Conservation (phyloP, 257 asterid species). For the Nicotiana otophora region DNA sequence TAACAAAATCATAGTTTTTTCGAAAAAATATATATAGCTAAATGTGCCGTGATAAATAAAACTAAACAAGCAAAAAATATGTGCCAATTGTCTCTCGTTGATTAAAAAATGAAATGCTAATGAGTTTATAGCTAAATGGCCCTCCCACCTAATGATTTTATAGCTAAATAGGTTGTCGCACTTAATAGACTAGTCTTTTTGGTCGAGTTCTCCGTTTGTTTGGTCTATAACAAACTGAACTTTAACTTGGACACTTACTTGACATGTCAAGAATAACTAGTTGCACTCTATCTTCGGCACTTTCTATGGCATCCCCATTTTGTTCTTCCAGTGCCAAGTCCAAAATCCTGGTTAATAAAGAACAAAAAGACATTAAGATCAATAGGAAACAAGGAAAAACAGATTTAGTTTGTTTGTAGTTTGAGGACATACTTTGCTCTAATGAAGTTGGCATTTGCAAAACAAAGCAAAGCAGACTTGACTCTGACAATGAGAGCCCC, state of each 20-base stretch:
- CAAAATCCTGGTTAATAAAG: not conserved
- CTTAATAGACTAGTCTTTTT: too few relatives aligned
- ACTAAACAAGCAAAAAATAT: not conserved
- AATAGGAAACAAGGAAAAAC: not conserved
- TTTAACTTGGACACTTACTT: conserved; percentile 19
- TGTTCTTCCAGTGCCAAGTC: conserved; percentile 13
- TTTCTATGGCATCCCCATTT: conserved; percentile 15
- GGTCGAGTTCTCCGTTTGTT: too few relatives aligned
- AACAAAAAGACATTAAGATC: not conserved
- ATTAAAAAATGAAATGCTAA: too few relatives aligned
- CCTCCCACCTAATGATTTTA: too few relatives aligned
- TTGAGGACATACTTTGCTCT: conserved; percentile 15
- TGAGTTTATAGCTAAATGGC: too few relatives aligned
- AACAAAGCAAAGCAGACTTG: conserved; percentile 35
- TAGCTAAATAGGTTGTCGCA: too few relatives aligned
- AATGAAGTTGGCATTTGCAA: conserved; percentile 32
- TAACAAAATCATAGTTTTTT: not conserved
- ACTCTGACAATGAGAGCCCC: conserved; percentile 30
- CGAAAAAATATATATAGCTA: not conserved
- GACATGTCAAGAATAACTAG: conserved; percentile 32
- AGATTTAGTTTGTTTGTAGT: not conserved
- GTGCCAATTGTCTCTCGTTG: too few relatives aligned
- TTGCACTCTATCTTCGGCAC: conserved; percentile 7
- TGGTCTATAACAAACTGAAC: not conserved
- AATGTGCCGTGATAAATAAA: not conserved